Base-by-base conservation (phyloP, 163 green algal species). In the Prototheca stagnorum region DNA sequence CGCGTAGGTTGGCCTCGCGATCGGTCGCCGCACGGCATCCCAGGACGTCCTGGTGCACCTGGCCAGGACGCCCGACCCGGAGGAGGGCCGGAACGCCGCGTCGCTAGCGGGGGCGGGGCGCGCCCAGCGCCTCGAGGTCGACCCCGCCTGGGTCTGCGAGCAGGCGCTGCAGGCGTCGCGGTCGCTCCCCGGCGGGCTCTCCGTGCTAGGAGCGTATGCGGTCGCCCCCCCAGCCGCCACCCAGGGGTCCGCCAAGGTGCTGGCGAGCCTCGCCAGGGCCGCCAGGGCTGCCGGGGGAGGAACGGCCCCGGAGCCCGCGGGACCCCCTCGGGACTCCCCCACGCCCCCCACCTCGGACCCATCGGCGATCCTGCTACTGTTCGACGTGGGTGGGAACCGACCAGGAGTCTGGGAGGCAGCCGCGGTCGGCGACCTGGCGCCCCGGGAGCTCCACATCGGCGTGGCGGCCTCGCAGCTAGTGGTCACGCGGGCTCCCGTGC, bases 61-160 rank as follows among this genome's bases (percentile, higher is more conserved):
- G 3, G 17, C 62, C n/a, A n/a, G n/a, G 15, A n/a, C 20, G 9
- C 31, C 33, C 2, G 53, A 53, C 5, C 21, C 51, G 21, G 27
- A 45, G 24, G 59, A 62, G 36, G 16, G 36, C 1, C 5, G 35
- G 19, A 21, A 11, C 3, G 31, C 16, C 11, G 47, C 35, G 27
- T 12, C 9, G 17, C 1, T 20, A 5, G 31, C 47, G 4, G 31
- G 34, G 11, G 11, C 28, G n/a, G 21, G 5, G 12, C 2, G 2
- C 22, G 28, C 23, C n/a, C n/a, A n/a, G n/a, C n/a, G n/a, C 2
- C 46, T 56, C 14, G 19, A 25, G 4, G 33, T 72, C n/a, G 51
- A 68, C 26, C 31, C 24, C 6, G 62, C 68, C 5, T 63, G 58
- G 62, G 45, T 68, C 15, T 15, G 55, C 16, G 62, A 72, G 47